phyloP scores from a whole-genome alignment of 1,139 yeast genomes.

The Scheffersomyces cryptocercus region DNA sequence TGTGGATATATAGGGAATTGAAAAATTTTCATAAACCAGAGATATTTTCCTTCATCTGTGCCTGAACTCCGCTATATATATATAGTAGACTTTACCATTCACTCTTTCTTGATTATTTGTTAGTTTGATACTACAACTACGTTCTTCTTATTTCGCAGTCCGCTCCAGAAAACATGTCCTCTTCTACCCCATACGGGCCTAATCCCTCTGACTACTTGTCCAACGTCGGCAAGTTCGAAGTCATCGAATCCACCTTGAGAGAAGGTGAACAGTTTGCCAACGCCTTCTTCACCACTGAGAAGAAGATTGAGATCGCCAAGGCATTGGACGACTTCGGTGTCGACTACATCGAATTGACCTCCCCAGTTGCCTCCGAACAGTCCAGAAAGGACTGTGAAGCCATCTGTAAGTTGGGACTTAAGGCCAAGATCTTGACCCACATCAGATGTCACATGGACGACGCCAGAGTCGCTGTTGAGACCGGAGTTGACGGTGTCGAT shows the following conservation, averaged over 20 bases:
- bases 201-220: conserved; percentile 60
- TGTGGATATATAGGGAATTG: neutral
- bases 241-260: conserved; percentile 57
- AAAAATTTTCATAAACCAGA: neutral
- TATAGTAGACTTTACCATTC: neutral
- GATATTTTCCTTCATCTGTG: neutral
- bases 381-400: conserved; percentile 58
- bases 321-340: conserved; percentile 62
- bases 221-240: conserved; percentile 52
- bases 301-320: conserved; percentile 56
- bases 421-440: conserved; percentile 57
- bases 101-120: no score
- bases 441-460: conserved; percentile 64
- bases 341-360: conserved; percentile 58
- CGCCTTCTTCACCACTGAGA: conserved; percentile 56
- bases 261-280: conserved; percentile 66
- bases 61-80: neutral
- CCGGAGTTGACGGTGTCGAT: conserved; percentile 63
- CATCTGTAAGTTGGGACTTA: conserved; percentile 55
- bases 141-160: no score
- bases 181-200: conserved; percentile 51
- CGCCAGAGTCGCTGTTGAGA: conserved; percentile 58
- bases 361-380: conserved; percentile 61
- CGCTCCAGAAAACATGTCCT: conserved; percentile 8
- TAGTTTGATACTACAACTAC: no score